phyloP scores from a whole-genome alignment of 2,329 filamentous ascomycete genomes.

The Colletotrichum siamense region DNA sequence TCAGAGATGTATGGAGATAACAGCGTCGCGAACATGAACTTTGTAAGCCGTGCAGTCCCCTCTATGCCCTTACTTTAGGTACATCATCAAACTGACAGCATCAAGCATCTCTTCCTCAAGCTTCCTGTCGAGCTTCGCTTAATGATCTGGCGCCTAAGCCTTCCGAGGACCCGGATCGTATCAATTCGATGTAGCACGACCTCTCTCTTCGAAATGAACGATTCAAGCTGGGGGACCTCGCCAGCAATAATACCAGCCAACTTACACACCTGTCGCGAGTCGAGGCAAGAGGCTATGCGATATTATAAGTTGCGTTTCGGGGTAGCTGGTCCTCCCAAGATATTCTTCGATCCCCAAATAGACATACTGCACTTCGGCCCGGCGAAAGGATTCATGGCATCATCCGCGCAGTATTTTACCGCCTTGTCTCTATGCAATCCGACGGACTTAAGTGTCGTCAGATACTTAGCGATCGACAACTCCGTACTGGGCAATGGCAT shows the following conservation, averaged over 20 bases:
- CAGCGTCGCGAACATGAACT: neutral
- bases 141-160: too few species aligned
- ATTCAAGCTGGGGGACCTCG: neutral
- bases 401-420: neutral
- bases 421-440: neutral
- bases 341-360: neutral
- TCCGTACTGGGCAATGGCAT: neutral
- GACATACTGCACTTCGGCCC: neutral
- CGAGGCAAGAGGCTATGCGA: neutral
- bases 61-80: neutral
- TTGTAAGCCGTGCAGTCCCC: neutral
- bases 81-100: neutral
- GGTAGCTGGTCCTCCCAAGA: neutral
- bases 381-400: neutral
- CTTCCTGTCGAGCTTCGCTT: too few species aligned
- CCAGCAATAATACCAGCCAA: neutral
- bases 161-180: neutral
- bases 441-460: neutral
- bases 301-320: neutral
- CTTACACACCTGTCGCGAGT: neutral
- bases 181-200: neutral
- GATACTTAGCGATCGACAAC: neutral
- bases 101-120: neutral
- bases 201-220: neutral
- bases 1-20: neutral